A percentile compares a stretch with the other conserved stretches of the same genome.
Evolutionary conservation across 1,139 yeast species (phyloP).

Genomic region (Yamadazyma blattariae): DNA sequence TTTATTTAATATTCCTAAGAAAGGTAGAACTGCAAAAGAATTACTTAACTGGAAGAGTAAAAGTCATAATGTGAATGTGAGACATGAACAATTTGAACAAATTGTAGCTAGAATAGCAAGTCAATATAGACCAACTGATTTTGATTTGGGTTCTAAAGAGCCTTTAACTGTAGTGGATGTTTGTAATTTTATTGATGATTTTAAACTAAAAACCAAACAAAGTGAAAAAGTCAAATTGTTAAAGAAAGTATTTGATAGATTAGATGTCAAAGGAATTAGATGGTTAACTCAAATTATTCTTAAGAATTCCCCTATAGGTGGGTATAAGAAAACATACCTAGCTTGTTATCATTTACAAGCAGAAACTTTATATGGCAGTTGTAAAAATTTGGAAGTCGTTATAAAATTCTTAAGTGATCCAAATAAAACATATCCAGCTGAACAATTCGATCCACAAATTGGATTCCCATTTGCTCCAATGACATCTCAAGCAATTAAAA

Average conservation of each 20-base stretch:
- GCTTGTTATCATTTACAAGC: conserved; percentile 68
- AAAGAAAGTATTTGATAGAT: conserved; percentile 46
- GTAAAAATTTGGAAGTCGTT: conserved; percentile 62
- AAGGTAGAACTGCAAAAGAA: conserved; percentile 32
- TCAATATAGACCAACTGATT: conserved; percentile 1
- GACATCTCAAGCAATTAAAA: conserved; percentile 53
- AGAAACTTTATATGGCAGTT: conserved; percentile 56
- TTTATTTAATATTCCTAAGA: conserved; percentile 33
- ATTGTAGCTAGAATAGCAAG: conserved; percentile 10
- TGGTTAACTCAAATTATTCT: conserved; percentile 70
- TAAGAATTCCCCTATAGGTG: conserved; percentile 42
- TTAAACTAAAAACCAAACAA: conserved; percentile 35
- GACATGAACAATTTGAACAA: conserved; percentile 1
- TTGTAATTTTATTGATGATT: conserved; percentile 51
- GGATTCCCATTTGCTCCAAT: conserved; percentile 70
- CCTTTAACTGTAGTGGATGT: conserved; percentile 32
- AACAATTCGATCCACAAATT: conserved; percentile 46
- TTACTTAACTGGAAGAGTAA: conserved; percentile 37
- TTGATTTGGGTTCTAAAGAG: neutral
- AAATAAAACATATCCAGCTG: conserved; percentile 27
- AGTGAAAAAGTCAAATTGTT: conserved; percentile 42
- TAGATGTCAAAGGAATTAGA: conserved; percentile 64
- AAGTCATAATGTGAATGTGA: neutral
- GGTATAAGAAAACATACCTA: conserved; percentile 3
- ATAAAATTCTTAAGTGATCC: conserved; percentile 60